phyloP scores from a whole-genome alignment of 2,329 filamentous ascomycete genomes.

The Penicillium sp. region DNA sequence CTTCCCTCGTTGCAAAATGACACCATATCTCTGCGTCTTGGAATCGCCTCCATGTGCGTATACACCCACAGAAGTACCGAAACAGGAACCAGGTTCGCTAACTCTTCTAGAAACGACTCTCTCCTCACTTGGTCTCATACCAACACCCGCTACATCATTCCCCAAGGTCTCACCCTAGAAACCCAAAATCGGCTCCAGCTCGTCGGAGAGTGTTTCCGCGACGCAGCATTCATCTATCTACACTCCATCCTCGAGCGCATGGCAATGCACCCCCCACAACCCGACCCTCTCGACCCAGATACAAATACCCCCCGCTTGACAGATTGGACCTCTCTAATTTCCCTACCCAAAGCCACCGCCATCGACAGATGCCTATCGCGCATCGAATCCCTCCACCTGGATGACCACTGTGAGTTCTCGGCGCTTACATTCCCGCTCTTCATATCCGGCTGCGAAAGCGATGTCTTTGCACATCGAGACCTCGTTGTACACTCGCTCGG shows the following conservation, averaged over 20 bases:
- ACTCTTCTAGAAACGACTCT: conserved; percentile 32
- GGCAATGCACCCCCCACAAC: conserved; percentile 9
- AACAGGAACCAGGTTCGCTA: conserved; percentile 1
- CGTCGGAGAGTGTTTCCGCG: conserved; percentile 43
- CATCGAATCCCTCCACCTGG: conserved; percentile 32
- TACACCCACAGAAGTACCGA: too few relatives aligned
- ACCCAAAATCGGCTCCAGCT: conserved; percentile 37
- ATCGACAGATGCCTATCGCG: conserved; percentile 32
- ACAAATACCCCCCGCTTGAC: not conserved
- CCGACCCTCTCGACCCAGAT: not conserved
- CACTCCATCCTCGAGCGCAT: conserved; percentile 41
- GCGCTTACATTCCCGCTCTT: conserved; percentile 45
- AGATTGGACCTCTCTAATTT: conserved; percentile 26
- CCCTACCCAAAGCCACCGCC: conserved; percentile 32
- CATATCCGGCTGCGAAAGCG: conserved; percentile 40
- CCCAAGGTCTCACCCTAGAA: conserved; percentile 32
- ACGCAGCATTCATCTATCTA: conserved; percentile 42
- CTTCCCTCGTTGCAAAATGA: conserved; percentile 30
- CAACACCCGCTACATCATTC: conserved; percentile 34
- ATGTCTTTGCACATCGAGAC: conserved; percentile 24
- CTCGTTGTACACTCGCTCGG: conserved; percentile 31
- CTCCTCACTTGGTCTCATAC: conserved; percentile 38
- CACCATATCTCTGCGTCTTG: conserved; percentile 26
- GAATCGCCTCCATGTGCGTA: conserved; percentile 36
- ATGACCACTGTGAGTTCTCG: conserved; percentile 41